A percentile compares a stretch with the other conserved stretches of the same genome.
Conservation (phyloP, 2,329 filamentous ascomycete species). For the Cercospora brassicicola region DNA sequence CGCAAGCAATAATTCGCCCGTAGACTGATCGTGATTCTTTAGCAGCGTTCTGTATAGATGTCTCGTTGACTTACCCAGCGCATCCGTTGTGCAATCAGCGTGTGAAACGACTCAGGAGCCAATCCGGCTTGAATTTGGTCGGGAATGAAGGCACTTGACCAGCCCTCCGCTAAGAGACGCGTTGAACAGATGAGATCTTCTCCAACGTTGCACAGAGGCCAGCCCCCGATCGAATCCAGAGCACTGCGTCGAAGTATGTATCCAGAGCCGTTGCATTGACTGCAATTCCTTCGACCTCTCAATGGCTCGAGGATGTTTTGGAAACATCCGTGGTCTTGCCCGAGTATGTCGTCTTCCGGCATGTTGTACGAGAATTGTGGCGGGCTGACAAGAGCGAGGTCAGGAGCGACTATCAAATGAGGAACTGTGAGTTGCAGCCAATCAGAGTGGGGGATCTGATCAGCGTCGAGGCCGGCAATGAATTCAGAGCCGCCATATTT, state of each 20-base stretch:
- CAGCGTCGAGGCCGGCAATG: slow-evolving; percentile 64
- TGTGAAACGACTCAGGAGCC: slow-evolving; percentile 58
- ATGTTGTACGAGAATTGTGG: slow-evolving; percentile 65
- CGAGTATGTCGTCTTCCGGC: slow-evolving; percentile 58
- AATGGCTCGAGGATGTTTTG: slow-evolving; percentile 55
- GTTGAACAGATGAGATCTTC: slow-evolving; percentile 63
- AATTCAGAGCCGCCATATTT: slow-evolving; percentile 49
- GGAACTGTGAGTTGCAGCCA: slow-evolving; percentile 63
- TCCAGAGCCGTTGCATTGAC: slow-evolving; percentile 66
- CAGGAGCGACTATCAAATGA: slow-evolving; percentile 57
- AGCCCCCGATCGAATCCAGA: slow-evolving; percentile 62
- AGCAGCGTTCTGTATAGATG: background rate
- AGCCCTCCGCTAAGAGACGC: slow-evolving; percentile 60
- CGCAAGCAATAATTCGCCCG: background rate
- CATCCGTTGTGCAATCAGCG: slow-evolving; percentile 59
- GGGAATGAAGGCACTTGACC: slow-evolving; percentile 62
- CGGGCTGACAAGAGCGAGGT: slow-evolving; percentile 60
- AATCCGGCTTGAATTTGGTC: slow-evolving; percentile 62
- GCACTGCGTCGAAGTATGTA: slow-evolving; percentile 61
- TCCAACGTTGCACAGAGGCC: slow-evolving; percentile 59
- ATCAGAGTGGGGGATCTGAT: slow-evolving; percentile 64
- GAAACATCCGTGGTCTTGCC: slow-evolving; percentile 60
- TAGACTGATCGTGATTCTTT: background rate
- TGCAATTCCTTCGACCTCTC: slow-evolving; percentile 52
- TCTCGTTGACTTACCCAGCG: slow-evolving; percentile 45